phyloP scores from a whole-genome alignment of 2,329 filamentous ascomycete species.

The Huntiella abstrusa region DNA sequence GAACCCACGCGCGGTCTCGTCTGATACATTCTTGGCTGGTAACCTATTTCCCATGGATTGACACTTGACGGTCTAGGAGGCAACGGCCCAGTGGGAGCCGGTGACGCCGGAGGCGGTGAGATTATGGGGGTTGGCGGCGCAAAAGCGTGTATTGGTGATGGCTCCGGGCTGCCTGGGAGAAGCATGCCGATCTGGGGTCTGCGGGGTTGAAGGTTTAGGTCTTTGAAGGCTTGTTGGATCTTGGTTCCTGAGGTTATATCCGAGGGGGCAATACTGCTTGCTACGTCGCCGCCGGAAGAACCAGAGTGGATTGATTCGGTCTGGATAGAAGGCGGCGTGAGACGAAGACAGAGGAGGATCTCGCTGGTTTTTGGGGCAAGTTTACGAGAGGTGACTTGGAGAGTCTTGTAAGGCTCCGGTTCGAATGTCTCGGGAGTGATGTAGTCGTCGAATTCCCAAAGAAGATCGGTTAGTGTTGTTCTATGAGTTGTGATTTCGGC shows the following conservation, averaged over 20 bases:
- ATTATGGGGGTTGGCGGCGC: constrained; percentile 6
- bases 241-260: background rate
- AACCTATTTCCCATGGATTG: background rate
- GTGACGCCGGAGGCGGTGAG: constrained; percentile 18
- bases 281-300: constrained; percentile 1
- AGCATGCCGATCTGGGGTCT: constrained; percentile 1
- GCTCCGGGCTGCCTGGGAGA: background rate
- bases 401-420: constrained; percentile 27
- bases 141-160: background rate
- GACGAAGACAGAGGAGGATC: constrained; percentile 34
- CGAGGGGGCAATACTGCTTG: constrained; percentile 1
- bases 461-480: constrained; percentile 27
- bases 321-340: constrained; percentile 14
- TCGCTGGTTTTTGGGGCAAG: constrained; percentile 30
- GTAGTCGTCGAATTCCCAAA: constrained; percentile 40
- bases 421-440: constrained; percentile 31
- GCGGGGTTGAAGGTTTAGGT: constrained; percentile 1
- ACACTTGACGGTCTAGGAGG: background rate
- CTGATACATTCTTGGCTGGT: no score
- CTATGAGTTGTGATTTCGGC: constrained; percentile 32
- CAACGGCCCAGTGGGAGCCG: constrained; percentile 12
- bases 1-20: no score
- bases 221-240: background rate
- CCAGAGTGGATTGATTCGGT: constrained; percentile 4
- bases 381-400: constrained; percentile 29